Percentiles rank a stretch among this genome's conserved stretches.
Evolutionary conservation across 805 yeast species (phyloP).

Genomic region (Metschnikowia chrysomelidarum): DNA sequence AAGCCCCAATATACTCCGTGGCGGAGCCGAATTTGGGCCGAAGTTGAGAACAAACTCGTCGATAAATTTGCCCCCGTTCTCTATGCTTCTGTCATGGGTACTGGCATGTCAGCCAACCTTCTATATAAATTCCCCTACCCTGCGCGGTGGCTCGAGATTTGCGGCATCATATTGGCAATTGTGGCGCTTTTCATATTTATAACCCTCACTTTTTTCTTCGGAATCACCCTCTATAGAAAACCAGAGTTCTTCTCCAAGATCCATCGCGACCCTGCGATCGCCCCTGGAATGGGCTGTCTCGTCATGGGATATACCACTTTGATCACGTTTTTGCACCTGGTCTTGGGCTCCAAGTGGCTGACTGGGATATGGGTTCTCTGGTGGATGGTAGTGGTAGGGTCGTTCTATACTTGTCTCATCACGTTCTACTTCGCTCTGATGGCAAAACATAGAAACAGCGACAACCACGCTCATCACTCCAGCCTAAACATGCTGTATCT

Average conservation of each 20-base stretch:
- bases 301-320: conserved; percentile 79
- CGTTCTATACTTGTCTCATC: conserved; percentile 61
- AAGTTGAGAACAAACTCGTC: conserved; percentile 17
- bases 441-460: conserved; percentile 31
- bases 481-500: conserved; percentile 57
- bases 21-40: conserved; percentile 4
- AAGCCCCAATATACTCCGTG: conserved; percentile 4
- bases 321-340: conserved; percentile 50
- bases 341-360: conserved; percentile 45
- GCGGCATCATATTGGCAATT: conserved; percentile 64
- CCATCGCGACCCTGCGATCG: conserved; percentile 39
- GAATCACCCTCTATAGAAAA: conserved; percentile 39
- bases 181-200: conserved; percentile 51
- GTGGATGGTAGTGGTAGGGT: conserved; percentile 63
- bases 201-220: conserved; percentile 40
- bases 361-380: conserved; percentile 60
- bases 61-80: conserved; percentile 47
- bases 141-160: conserved; percentile 53
- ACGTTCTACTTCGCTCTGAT: conserved; percentile 51
- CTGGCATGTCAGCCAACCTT: conserved; percentile 67
- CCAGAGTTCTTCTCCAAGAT: conserved; percentile 17
- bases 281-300: conserved; percentile 72
- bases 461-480: conserved; percentile 19
- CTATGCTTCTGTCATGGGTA: conserved; percentile 82
- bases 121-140: conserved; percentile 66